phyloP scores from a whole-genome alignment of 441 rosid genomes.

The Oxalis stricta region DNA sequence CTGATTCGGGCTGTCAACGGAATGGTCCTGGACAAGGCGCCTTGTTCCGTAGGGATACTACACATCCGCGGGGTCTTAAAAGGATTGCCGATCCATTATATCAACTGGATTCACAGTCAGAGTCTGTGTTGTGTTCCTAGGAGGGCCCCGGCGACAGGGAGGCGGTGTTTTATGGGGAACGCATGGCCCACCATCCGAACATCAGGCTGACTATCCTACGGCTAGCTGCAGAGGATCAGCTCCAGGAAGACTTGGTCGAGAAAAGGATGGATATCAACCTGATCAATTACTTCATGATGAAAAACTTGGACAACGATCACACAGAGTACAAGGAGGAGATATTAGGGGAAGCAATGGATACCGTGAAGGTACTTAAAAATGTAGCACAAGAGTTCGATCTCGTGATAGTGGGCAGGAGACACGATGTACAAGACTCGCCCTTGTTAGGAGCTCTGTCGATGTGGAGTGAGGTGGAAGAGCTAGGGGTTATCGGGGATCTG shows the following conservation, averaged over 20 bases:
- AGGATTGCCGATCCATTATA: not conserved
- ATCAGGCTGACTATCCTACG: not conserved
- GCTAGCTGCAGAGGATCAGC: not conserved
- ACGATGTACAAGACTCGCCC: slow-evolving; percentile 9
- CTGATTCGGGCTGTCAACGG: not conserved
- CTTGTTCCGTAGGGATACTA: slow-evolving; percentile 10
- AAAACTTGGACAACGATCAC: not conserved
- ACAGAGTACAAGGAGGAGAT: slow-evolving; percentile 14
- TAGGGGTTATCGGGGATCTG: slow-evolving; percentile 23
- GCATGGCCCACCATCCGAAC: slow-evolving; percentile 2
- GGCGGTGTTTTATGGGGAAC: not conserved
- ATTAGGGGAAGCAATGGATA: slow-evolving; percentile 11
- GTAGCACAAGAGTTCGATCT: slow-evolving; percentile 19
- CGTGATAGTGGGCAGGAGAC: slow-evolving; percentile 20
- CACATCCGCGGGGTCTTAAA: not conserved
- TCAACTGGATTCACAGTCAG: not conserved
- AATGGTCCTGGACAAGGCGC: slow-evolving; percentile 8
- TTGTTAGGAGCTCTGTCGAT: slow-evolving; percentile 16
- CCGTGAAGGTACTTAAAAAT: slow-evolving; percentile 6
- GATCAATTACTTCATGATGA: slow-evolving; percentile 18
- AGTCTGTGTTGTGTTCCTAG: slow-evolving; percentile 3
- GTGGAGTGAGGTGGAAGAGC: slow-evolving; percentile 19
- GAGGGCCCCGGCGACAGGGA: slow-evolving; percentile 8
- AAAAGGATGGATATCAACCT: slow-evolving; percentile 14
- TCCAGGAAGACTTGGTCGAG: slow-evolving; percentile 15